Evolutionary conservation across 2,329 filamentous ascomycete genomes (phyloP).

Genomic region (Microascus cirrosus): DNA sequence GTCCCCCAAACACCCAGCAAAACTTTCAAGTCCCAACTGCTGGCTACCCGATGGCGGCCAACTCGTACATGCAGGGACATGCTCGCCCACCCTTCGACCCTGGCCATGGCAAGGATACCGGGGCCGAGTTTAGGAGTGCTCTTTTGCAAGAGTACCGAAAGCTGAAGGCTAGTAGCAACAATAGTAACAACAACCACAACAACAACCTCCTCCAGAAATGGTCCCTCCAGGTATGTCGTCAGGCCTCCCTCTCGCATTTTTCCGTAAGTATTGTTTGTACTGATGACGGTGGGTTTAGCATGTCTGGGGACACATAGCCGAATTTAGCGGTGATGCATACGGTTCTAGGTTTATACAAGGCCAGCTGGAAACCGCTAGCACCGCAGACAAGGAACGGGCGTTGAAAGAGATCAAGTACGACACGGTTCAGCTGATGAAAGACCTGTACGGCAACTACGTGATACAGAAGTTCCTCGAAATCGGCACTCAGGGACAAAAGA

Average conservation of each 20-base stretch:
- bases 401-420: constrained; percentile 83
- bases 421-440: constrained; percentile 80
- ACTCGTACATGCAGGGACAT: constrained; percentile 14
- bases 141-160: constrained; percentile 75
- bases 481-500: constrained; percentile 89
- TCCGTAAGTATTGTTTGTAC: background rate
- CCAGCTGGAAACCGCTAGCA: constrained; percentile 85
- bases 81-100: constrained; percentile 19
- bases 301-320: constrained; percentile 77
- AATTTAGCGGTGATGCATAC: constrained; percentile 92
- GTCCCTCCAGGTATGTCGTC: constrained; percentile 56
- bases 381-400: constrained; percentile 86
- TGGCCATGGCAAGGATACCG: constrained; percentile 46
- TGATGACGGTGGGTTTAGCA: constrained; percentile 33
- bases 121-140: constrained; percentile 48
- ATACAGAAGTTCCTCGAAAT: constrained; percentile 98
- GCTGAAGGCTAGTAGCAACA: constrained; percentile 41
- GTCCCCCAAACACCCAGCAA: no score
- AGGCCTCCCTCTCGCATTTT: background rate
- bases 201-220: constrained; percentile 45
- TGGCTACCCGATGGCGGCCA: constrained; percentile 20
- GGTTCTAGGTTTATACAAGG: constrained; percentile 92
- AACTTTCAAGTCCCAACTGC: constrained; percentile 14
- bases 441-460: constrained; percentile 97
- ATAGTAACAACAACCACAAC: no score